phyloP scores from a whole-genome alignment of 768 basidiomycete genomes.

The Lactarius vividus region DNA sequence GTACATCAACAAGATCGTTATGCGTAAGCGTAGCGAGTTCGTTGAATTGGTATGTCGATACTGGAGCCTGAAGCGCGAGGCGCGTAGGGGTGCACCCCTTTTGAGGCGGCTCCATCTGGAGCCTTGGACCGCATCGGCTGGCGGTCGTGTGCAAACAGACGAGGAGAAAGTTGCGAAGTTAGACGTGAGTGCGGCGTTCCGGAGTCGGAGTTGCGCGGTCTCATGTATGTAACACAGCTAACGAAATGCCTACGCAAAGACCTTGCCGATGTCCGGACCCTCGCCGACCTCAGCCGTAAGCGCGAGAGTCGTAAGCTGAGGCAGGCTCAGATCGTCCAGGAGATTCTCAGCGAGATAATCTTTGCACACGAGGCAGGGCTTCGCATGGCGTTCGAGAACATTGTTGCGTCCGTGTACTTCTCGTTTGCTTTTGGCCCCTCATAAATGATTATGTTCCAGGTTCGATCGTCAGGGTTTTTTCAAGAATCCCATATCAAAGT shows the following conservation, averaged over 20 bases:
- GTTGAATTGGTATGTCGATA: constrained; percentile 80
- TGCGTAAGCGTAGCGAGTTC: constrained; percentile 77
- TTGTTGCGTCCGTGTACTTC: constrained; percentile 56
- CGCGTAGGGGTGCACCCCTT: constrained; percentile 87
- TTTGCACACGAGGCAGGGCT: constrained; percentile 65
- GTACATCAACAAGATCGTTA: constrained; percentile 66
- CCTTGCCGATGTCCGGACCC: constrained; percentile 64
- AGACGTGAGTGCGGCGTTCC: constrained; percentile 50
- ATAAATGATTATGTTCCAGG: constrained; percentile 40
- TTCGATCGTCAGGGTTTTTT: constrained; percentile 74
- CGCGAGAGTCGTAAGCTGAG: constrained; percentile 80
- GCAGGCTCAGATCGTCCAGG: constrained; percentile 64
- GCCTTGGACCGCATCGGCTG: constrained; percentile 88
- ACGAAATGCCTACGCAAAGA: constrained; percentile 70
- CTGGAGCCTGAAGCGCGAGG: constrained; percentile 97
- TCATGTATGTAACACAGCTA: constrained; percentile 37
- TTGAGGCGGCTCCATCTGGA: constrained; percentile 92
- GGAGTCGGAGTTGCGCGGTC: background rate
- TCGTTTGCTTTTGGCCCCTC: background rate
- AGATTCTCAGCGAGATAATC: constrained; percentile 58
- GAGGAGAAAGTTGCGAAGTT: constrained; percentile 81
- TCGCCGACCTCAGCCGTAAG: constrained; percentile 67
- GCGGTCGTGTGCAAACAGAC: constrained; percentile 64
- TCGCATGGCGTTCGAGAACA: constrained; percentile 62
- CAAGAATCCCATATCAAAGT: constrained; percentile 74